Conservation (phyloP, 1,139 yeast genomes). For the Wickerhamiella pararugosa region DNA sequence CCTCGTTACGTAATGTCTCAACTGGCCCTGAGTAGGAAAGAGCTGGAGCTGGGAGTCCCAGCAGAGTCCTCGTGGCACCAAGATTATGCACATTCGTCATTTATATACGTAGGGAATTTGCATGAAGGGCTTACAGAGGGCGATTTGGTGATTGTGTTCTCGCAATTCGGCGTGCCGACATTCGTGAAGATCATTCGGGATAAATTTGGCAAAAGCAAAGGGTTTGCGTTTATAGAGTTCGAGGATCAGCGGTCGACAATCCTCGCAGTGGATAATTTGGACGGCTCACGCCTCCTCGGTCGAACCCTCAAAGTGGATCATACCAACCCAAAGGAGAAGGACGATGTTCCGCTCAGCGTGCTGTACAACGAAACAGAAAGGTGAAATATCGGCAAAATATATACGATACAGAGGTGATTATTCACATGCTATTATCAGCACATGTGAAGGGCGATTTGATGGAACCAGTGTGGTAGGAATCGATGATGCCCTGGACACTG, state of each 20-base stretch:
- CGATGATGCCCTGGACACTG: constrained; percentile 37
- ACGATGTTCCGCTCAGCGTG: too few species aligned
- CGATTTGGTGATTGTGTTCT: constrained; percentile 63
- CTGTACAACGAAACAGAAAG: too few species aligned
- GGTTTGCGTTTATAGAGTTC: constrained; percentile 73
- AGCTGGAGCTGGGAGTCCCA: constrained; percentile 45
- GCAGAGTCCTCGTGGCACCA: constrained; percentile 75
- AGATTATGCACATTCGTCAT: constrained; percentile 62
- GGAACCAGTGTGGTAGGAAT: constrained; percentile 10
- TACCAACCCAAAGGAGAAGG: background rate
- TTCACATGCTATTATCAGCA: too few species aligned
- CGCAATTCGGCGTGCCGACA: constrained; percentile 83
- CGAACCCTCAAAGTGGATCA: constrained; percentile 3
- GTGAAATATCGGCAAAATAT: too few species aligned
- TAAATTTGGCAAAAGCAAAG: constrained; percentile 51
- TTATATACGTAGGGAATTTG: constrained; percentile 54
- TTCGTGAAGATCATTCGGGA: constrained; percentile 63
- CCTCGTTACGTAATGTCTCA: background rate
- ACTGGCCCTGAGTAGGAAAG: constrained; percentile 39
- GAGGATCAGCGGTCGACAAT: constrained; percentile 70
- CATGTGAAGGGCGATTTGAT: too few species aligned
- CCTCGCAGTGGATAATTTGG: constrained; percentile 77
- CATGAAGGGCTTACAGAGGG: constrained; percentile 51
- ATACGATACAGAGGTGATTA: too few species aligned
- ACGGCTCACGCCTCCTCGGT: constrained; percentile 52